Percentiles rank a stretch among this genome's conserved stretches.
Evolutionary conservation across 306 rosid species (phyloP).

Genomic region (Cucurbita ficifolia): DNA sequence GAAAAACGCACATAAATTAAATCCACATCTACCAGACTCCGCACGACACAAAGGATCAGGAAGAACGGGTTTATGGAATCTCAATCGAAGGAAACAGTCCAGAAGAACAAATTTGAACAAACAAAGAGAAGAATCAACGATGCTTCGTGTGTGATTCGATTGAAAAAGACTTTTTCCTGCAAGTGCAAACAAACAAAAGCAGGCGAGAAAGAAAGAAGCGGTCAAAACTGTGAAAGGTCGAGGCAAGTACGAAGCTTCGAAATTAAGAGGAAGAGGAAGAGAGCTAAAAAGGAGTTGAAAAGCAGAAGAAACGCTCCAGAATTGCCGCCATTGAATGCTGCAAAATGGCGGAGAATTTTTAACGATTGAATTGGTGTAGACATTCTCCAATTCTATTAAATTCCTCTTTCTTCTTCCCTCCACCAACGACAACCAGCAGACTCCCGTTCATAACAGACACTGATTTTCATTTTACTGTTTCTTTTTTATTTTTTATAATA

Average conservation of each 20-base stretch:
- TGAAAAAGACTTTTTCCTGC: background rate
- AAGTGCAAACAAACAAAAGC: background rate
- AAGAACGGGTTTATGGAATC: background rate
- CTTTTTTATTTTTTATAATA: background rate
- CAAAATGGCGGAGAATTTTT: background rate
- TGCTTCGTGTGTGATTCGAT: background rate
- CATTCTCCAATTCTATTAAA: background rate
- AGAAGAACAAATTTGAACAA: no score
- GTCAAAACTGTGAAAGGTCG: constrained; percentile 5
- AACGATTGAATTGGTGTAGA: constrained; percentile 4
- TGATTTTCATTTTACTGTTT: background rate
- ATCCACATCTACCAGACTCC: background rate
- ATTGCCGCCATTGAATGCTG: constrained; percentile 5
- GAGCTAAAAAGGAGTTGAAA: background rate
- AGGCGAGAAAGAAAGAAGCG: background rate
- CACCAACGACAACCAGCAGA: constrained; percentile 1
- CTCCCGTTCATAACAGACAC: constrained; percentile 4
- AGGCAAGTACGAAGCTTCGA: background rate
- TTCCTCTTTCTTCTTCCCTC: background rate
- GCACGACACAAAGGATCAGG: background rate
- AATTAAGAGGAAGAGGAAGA: background rate
- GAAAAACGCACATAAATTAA: background rate
- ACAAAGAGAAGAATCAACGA: background rate
- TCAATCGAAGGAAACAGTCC: no score
- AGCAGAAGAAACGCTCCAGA: constrained; percentile 6